Percentiles rank a stretch among this genome's conserved stretches.
Conservation (phyloP, 2,329 filamentous ascomycete species). For the Samsoniella hepiali region DNA sequence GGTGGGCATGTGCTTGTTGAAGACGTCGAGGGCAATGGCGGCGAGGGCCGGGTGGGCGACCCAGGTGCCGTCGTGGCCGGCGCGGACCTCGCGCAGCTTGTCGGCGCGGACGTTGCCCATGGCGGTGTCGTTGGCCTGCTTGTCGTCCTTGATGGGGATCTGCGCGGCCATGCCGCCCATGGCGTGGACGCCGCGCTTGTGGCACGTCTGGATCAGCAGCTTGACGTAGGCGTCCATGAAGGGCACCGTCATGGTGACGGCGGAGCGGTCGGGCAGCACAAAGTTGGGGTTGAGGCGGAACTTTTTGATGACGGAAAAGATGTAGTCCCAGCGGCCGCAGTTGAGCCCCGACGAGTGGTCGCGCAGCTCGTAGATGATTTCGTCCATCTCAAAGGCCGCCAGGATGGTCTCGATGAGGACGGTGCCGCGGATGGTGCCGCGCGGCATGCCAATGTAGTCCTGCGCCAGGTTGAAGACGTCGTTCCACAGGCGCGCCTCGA, state of each 20-base stretch:
- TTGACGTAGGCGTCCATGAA: slow-evolving; percentile 98
- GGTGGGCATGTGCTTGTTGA: slow-evolving; percentile 98
- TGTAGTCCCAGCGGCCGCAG: slow-evolving; percentile 99
- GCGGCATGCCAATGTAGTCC: slow-evolving; percentile 83
- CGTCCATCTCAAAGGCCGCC: slow-evolving; percentile 98
- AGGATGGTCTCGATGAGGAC: slow-evolving; percentile 97
- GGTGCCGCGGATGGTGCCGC: slow-evolving; percentile 90
- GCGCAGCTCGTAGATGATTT: slow-evolving; percentile 98
- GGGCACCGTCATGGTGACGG: slow-evolving; percentile 94
- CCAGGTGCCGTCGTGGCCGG: slow-evolving; percentile 95
- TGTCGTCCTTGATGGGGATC: slow-evolving; percentile 96
- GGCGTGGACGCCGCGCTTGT: slow-evolving; percentile 93
- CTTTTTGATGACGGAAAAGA: slow-evolving; percentile 99
- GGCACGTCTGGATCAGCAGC: slow-evolving; percentile 96
- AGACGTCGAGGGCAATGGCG: slow-evolving; percentile 81
- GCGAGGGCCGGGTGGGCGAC: slow-evolving; percentile 94
- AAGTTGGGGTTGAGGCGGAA: slow-evolving; percentile 95
- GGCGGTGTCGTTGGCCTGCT: slow-evolving; percentile 83
- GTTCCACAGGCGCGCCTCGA: slow-evolving; percentile 97
- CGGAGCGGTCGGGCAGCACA: slow-evolving; percentile 84
- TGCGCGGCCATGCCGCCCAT: slow-evolving; percentile 99
- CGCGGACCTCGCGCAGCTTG: slow-evolving; percentile 92
- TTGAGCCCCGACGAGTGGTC: slow-evolving; percentile 96
- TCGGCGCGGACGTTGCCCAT: slow-evolving; percentile 92
- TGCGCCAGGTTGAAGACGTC: slow-evolving; percentile 95